Evolutionary conservation across 202 grass and related monocot genomes (phyloP), one percentile per base, ranked within the genome.

Genomic region (Sporobolus alterniflorus): DNA sequence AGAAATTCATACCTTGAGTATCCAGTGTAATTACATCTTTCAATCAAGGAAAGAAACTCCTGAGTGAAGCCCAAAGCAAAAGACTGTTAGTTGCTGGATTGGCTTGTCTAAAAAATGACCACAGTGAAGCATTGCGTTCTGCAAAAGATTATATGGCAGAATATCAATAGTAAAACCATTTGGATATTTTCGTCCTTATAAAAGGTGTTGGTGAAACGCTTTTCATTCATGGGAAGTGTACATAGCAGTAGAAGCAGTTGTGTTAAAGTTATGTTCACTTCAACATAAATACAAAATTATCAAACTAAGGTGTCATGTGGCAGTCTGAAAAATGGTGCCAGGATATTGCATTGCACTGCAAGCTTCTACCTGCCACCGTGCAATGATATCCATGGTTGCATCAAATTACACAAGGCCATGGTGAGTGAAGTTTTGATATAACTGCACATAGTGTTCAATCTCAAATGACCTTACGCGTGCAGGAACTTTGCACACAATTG

Each of bases 311-410:
- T 30, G 29, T 73, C 67, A 82, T 64, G 16, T 51, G 21, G 6
- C 56, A 9, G 29, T 64, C 42, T 62, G 8, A 82, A 64, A 47
- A 63, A 24, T 52, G 44, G 29, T 29, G 79, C 36, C 48, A 64
- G 12, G 62, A 62, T 65, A 54, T 64, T n/a, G 77, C 77, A 49
- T 74, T 68, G 17, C n/a, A 81, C 29, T 60, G n/a, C 29, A 67
- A 28, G 13, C 56, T 21, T 60, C 4, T 39, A 62, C n/a, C 67
- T 80, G 29, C n/a, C 76, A 80, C 1, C 11, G n/a, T 31, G 3
- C 28, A 86, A 12, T 80, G 36, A 40, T 34, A 1, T 5, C 43
- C 43, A 46, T 46, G 43, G 11, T 13, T n/a, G n/a, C n/a, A n/a
- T n/a, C n/a, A n/a, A n/a, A n/a, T n/a, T n/a, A n/a, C n/a, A n/a